These are phyloP conservation scores for Micractinium sp. DNA, from an alignment of 139 green algal genomes.

Conservation along the genomic window DNA sequence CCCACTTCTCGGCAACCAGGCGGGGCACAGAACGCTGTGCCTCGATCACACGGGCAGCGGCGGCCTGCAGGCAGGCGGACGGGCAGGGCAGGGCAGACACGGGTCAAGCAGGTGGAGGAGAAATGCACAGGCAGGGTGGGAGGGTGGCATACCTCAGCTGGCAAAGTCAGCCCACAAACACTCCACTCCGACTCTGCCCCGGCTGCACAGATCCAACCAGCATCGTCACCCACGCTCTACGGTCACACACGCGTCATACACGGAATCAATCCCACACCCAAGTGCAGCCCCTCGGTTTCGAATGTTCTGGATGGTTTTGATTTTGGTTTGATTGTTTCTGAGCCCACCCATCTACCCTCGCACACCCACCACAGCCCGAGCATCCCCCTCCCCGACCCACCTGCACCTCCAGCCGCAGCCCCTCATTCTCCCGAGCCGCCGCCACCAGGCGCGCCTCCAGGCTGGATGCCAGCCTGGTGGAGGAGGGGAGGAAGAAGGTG, in stretches of 20 bases:
- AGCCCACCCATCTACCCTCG: no score
- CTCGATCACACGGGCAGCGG: neutral
- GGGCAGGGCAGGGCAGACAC: neutral
- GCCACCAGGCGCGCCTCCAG: conserved; percentile 35
- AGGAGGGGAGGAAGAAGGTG: neutral
- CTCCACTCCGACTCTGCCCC: neutral
- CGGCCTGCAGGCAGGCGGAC: neutral
- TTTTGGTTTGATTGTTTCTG: no score
- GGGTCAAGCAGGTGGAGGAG: neutral
- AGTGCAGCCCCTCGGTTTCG: no score
- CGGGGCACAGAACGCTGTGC: neutral
- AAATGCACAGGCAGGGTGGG: neutral
- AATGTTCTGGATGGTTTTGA: no score
- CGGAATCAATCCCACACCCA: no score
- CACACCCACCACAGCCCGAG: neutral
- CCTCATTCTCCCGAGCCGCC: neutral
- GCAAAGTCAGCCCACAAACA: neutral
- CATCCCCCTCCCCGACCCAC: neutral
- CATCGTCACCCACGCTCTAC: no score
- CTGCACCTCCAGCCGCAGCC: conserved; percentile 22
- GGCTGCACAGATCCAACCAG: neutral
- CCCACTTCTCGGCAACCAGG: conserved; percentile 13
- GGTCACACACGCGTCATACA: no score
- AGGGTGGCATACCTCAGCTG: neutral
- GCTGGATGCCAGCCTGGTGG: conserved; percentile 2